Evolutionary conservation across 768 basidiomycete genomes (phyloP), one percentile per base, ranked within the genome.

Genomic region (Suillus alpinus): DNA sequence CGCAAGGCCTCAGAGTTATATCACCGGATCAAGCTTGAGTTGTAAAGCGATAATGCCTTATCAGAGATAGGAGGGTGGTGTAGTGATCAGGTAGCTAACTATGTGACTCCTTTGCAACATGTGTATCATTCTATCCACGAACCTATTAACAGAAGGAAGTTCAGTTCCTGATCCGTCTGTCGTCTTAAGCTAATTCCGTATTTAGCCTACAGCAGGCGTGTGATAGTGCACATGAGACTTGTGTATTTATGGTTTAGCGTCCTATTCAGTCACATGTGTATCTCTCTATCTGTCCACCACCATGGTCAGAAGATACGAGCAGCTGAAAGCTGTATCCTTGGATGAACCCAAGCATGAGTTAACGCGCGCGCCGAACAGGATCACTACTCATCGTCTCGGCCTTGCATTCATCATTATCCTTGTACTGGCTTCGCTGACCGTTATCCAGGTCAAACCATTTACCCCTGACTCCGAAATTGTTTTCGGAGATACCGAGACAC

Each of bases 1-100:
- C 73, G 79, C 39, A 74, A 71, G 58, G 68, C 60, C 26, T 75
- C 76, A 4, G 78, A 81, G 65, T 59, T 73, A 62, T 76, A 73
- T 50, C 77, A 78, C 62, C 67, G 77, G n/a, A 74, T 78, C 63
- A 77, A 73, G 55, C 63, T 77, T 53, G 73, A 62, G 59, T 29
- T 70, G 52, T 73, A 62, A 56, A 51, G n/a, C 23, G 51, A 40
- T 52, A 18, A 34, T 9, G 16, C 49, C 44, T 46, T 29, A 34
- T 55, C 16, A 5, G 23, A 39, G 37, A 55, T 55, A 14, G 36
- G 20, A 23, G 16, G 20, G n/a, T 32, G 37, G 26, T 12, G 53
- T 55, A 26, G 49, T 56, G 26, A 53, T 41, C 34, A 29, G 29
- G 29, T 58, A 56, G 44, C 34, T 56, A 26, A 20, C 29, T 16